phyloP scores from a whole-genome alignment of 805 yeast species.

The Sungouiozyma intestinalis region DNA sequence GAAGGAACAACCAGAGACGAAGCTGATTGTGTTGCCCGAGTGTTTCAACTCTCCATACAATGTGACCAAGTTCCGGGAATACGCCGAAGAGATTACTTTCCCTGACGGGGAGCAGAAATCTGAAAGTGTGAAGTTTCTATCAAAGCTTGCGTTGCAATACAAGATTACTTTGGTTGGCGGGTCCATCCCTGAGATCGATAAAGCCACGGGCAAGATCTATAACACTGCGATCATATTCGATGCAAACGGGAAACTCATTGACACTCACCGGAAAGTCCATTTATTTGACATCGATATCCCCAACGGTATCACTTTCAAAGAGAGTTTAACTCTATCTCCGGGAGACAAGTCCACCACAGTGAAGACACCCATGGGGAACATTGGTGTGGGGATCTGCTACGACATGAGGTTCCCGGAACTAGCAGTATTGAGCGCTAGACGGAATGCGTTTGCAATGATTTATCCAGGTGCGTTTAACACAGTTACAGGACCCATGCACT shows the following conservation, averaged over 20 bases:
- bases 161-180: constrained; percentile 74
- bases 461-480: constrained; percentile 83
- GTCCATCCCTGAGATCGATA: constrained; percentile 73
- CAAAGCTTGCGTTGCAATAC: constrained; percentile 55
- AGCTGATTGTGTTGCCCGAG: constrained; percentile 83
- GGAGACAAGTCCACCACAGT: constrained; percentile 73
- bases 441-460: constrained; percentile 62
- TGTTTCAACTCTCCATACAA: constrained; percentile 95
- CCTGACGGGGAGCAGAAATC: constrained; percentile 40
- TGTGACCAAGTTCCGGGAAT: constrained; percentile 73
- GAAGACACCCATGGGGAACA: constrained; percentile 21
- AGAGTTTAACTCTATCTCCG: constrained; percentile 61
- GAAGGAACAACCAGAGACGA: constrained; percentile 44
- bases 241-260: constrained; percentile 65
- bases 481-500: constrained; percentile 74
- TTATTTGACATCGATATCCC: constrained; percentile 90
- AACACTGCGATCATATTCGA: constrained; percentile 68
- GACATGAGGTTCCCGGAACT: constrained; percentile 75
- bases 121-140: constrained; percentile 46
- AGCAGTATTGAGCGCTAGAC: constrained; percentile 58
- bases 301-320: constrained; percentile 79
- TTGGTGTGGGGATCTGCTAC: constrained; percentile 82
- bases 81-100: constrained; percentile 76
- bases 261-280: constrained; percentile 85
- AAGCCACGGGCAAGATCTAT: constrained; percentile 45